Base-by-base conservation (phyloP, 192 early-diverging fungal genomes). In the Ramicandelaber brevisporus region DNA sequence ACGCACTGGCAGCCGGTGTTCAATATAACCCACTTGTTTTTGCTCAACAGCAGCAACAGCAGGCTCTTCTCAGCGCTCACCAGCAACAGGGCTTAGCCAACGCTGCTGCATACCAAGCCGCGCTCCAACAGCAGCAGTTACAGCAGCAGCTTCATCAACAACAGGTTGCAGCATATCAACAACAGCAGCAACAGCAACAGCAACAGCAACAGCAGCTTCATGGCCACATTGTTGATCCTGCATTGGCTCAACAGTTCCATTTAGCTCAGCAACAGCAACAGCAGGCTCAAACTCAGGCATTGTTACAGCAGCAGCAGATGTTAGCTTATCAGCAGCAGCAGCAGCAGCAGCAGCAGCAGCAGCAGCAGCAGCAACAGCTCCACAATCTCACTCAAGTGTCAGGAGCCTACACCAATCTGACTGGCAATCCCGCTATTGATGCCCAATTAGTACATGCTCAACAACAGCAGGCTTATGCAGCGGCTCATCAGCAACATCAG, bases 21-120 rank as follows among this genome's bases (percentile, higher is more conserved):
- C n/a, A n/a, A n/a, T n/a, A n/a, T 55, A 22, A 30, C 34, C 0
- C 53, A 55, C 21, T 43, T 43, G 25, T 55, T 49, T 17, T 55
- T 55, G n/a, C n/a, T 31, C 46, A 46, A 33, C 46, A 55, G 0
- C 37, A 49, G 27, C 49, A 43, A 43, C 53, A 48, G 53, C 36
- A 31, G 22, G 24, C 38, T 14, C 38, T 32, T 1, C 53, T 49
- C 33, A 29, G 36, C 31, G 17, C 53, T 2, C 24, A 45, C 29
- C 46, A 49, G 27, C 27, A 40, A 21, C 37, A 43, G 2, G 23
- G 27, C 0, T n/a, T n/a, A n/a, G n/a, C n/a, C n/a, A n/a, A n/a
- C n/a, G n/a, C n/a, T n/a, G n/a, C n/a, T n/a, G n/a, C n/a, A n/a
- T n/a, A n/a, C n/a, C n/a, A n/a, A n/a, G n/a, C n/a, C n/a, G n/a